Evolutionary conservation across 441 rosid genomes (phyloP).

Genomic region (Populus hybrid): DNA sequence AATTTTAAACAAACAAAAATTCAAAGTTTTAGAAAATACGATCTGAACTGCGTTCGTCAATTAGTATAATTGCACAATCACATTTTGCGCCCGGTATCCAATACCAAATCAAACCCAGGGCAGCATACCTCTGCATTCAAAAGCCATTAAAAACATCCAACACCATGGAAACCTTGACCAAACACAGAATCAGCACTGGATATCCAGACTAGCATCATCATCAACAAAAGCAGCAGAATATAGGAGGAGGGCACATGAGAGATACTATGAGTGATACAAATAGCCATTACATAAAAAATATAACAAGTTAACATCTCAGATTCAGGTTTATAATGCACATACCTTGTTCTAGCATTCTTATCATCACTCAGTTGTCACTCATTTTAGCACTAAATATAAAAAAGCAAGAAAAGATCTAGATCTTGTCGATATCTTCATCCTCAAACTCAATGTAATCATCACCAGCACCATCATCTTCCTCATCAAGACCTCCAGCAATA

Average conservation of each 20-base stretch:
- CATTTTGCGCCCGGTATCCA: no score
- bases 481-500: slow-evolving; percentile 68
- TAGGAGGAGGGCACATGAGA: background rate
- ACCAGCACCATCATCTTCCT: slow-evolving; percentile 57
- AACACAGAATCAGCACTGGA: background rate
- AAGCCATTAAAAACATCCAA: no score
- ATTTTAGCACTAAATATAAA: slow-evolving; percentile 18
- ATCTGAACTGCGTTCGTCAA: no score
- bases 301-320: slow-evolving; percentile 18
- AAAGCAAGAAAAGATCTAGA: slow-evolving; percentile 24
- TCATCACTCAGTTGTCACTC: slow-evolving; percentile 16
- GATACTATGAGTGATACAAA: slow-evolving; percentile 1
- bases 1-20: no score
- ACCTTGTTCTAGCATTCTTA: slow-evolving; percentile 12
- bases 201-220: background rate
- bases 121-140: no score
- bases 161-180: background rate
- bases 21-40: no score
- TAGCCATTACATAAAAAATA: slow-evolving; percentile 17
- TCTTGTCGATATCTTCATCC: slow-evolving; percentile 79
- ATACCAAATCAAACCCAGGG: no score
- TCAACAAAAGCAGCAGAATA: background rate
- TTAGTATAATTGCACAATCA: no score
- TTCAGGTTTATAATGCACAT: slow-evolving; percentile 17
- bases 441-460: slow-evolving; percentile 77